These are phyloP conservation scores for Lasiodiplodia gonubiensis DNA, from an alignment of 2,329 filamentous ascomycete species.

Conservation along the genomic window DNA sequence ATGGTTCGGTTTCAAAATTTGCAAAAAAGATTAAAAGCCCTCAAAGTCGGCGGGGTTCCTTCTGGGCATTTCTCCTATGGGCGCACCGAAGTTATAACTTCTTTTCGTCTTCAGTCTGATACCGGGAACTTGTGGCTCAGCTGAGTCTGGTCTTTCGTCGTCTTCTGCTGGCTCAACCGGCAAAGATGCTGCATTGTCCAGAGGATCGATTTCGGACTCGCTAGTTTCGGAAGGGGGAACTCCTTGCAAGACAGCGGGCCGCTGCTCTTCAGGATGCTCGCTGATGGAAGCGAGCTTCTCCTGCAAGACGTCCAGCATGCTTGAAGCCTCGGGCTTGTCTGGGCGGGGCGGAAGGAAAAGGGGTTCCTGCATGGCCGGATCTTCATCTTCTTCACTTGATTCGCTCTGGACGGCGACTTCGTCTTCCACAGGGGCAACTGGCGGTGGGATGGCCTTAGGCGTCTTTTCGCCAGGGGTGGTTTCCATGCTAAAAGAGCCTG, in stretches of 20 bases:
- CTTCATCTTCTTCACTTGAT: conserved; percentile 25
- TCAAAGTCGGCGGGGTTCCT: conserved; percentile 25
- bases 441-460: conserved; percentile 10
- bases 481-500: conserved; percentile 28
- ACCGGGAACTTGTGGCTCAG: conserved; percentile 37
- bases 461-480: conserved; percentile 24
- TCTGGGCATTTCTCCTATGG: conserved; percentile 36
- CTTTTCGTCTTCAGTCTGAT: conserved; percentile 43
- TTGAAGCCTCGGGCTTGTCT: conserved; percentile 12
- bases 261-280: conserved; percentile 30
- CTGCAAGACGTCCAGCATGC: conserved; percentile 12
- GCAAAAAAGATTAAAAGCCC: conserved; percentile 17
- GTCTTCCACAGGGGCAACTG: background rate
- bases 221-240: conserved; percentile 24
- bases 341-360: conserved; percentile 26
- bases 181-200: conserved; percentile 32
- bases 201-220: conserved; percentile 34
- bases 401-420: conserved; percentile 14
- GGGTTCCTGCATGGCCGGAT: conserved; percentile 22
- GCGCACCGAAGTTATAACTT: conserved; percentile 43
- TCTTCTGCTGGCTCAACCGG: conserved; percentile 33
- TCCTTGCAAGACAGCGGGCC: conserved; percentile 33
- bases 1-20: background rate
- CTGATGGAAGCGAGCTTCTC: conserved; percentile 19
- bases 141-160: background rate